Evolutionary conservation across 179 eudicot genomes (phyloP).

Genomic region (Spergularia azorica): DNA sequence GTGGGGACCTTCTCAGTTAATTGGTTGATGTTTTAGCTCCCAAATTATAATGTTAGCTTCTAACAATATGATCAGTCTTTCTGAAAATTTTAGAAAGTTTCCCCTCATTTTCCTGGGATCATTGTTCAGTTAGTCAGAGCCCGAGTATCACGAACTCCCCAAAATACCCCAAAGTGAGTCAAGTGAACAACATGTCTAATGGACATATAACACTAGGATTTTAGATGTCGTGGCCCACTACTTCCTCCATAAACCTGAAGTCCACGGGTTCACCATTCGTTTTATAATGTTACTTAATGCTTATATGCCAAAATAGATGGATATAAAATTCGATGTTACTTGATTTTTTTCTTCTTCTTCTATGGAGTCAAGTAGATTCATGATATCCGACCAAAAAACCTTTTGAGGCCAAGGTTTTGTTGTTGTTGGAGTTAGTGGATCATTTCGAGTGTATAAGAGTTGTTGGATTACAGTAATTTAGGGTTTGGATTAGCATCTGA

Average conservation of each 20-base stretch:
- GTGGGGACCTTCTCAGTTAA: not conserved
- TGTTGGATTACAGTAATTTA: not conserved
- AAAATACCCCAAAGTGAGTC: too few relatives aligned
- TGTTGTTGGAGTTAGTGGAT: not conserved
- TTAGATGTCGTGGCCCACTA: not conserved
- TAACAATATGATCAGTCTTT: too few relatives aligned
- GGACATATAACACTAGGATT: not conserved
- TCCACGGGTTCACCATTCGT: not conserved
- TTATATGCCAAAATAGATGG: not conserved
- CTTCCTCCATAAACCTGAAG: not conserved
- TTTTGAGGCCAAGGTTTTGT: too few relatives aligned
- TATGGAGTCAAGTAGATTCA: not conserved
- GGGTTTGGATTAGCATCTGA: not conserved
- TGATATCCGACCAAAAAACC: too few relatives aligned
- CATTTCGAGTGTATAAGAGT: not conserved
- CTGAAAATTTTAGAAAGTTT: too few relatives aligned
- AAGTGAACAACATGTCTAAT: not conserved
- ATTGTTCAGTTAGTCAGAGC: too few relatives aligned
- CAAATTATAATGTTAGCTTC: conserved; percentile 2
- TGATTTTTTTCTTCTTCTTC: not conserved
- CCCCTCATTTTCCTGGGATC: too few relatives aligned
- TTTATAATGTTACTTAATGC: not conserved
- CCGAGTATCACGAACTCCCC: too few relatives aligned
- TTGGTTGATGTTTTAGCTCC: not conserved
- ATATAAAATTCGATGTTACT: not conserved